These are phyloP conservation scores for Pezicula neosporulosa DNA, from an alignment of 2,329 filamentous ascomycete genomes.

Conservation along the genomic window DNA sequence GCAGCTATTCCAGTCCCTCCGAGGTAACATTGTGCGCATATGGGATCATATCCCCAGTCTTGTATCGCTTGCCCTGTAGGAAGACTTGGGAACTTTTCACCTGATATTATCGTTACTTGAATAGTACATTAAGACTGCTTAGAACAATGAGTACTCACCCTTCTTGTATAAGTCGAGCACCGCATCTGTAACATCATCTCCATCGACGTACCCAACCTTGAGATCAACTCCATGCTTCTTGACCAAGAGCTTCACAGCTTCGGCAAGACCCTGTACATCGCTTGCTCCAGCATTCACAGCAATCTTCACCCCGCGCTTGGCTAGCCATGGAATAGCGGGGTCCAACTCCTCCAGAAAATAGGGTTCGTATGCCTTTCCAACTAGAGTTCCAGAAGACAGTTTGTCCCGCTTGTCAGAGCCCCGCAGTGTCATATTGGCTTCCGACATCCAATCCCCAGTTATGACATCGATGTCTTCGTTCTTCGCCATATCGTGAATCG, in stretches of 20 bases:
- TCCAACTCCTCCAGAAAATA: slow-evolving; percentile 22
- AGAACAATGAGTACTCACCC: too few relatives aligned
- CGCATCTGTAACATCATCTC: slow-evolving; percentile 36
- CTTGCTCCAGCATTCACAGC: slow-evolving; percentile 49
- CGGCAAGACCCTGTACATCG: slow-evolving; percentile 43
- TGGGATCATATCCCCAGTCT: slow-evolving; percentile 16
- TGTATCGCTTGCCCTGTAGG: slow-evolving; percentile 7
- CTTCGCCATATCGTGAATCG: too few relatives aligned
- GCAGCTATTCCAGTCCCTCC: slow-evolving; percentile 35
- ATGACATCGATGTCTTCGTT: slow-evolving; percentile 34
- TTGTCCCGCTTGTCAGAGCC: too few relatives aligned
- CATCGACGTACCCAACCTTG: slow-evolving; percentile 39
- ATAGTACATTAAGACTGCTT: too few relatives aligned
- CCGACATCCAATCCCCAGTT: slow-evolving; percentile 43
- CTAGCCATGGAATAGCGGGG: slow-evolving; percentile 36
- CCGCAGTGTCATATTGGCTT: slow-evolving; percentile 19
- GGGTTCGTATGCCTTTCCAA: slow-evolving; percentile 42
- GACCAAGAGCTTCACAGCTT: neutral
- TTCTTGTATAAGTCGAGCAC: neutral
- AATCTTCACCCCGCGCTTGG: slow-evolving; percentile 43
- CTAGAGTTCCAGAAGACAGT: neutral
- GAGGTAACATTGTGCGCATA: slow-evolving; percentile 22
- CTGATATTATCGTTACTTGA: neutral
- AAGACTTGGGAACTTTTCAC: slow-evolving; percentile 35
- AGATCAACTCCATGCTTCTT: slow-evolving; percentile 16